phyloP scores from a whole-genome alignment of 2,329 filamentous ascomycete species.

The Penicillium thymicola region DNA sequence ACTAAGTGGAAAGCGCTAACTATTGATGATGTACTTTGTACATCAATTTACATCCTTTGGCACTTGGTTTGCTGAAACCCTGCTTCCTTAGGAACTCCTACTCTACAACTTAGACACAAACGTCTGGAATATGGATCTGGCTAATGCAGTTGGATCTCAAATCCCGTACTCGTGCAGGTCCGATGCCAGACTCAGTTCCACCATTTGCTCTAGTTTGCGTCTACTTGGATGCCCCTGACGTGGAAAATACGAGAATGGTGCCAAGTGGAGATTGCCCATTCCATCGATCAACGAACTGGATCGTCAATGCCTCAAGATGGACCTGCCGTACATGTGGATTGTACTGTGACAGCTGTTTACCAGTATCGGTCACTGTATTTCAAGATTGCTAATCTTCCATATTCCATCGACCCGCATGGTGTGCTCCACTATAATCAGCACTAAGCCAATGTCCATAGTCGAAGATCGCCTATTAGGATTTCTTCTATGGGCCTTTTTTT shows the following conservation, averaged over 20 bases:
- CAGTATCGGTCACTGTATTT: slow-evolving; percentile 11
- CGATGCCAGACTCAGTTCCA: not conserved
- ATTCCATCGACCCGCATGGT: slow-evolving; percentile 7
- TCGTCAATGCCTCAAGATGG: slow-evolving; percentile 5
- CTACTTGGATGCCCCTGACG: not conserved
- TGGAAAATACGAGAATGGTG: not conserved
- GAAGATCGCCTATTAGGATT: not conserved
- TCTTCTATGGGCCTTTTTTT: not conserved
- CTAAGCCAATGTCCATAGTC: slow-evolving; percentile 1
- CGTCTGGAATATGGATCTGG: not conserved
- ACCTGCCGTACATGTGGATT: not conserved
- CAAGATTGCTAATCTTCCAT: not conserved
- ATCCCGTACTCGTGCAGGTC: not conserved
- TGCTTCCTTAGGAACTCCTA: not conserved
- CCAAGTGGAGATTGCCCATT: not conserved
- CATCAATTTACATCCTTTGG: not conserved
- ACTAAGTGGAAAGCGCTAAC: not conserved
- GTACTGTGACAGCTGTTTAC: slow-evolving; percentile 3
- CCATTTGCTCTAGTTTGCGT: not conserved
- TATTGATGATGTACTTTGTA: not conserved
- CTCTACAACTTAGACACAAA: too few relatives aligned
- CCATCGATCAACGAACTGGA: slow-evolving; percentile 8
- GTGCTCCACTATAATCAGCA: slow-evolving; percentile 2
- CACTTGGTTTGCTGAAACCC: not conserved
- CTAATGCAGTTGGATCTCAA: not conserved